Evolutionary conservation across 2,329 filamentous ascomycete species (phyloP), one percentile per base, ranked within the genome.

Genomic region (Venturia effusa): DNA sequence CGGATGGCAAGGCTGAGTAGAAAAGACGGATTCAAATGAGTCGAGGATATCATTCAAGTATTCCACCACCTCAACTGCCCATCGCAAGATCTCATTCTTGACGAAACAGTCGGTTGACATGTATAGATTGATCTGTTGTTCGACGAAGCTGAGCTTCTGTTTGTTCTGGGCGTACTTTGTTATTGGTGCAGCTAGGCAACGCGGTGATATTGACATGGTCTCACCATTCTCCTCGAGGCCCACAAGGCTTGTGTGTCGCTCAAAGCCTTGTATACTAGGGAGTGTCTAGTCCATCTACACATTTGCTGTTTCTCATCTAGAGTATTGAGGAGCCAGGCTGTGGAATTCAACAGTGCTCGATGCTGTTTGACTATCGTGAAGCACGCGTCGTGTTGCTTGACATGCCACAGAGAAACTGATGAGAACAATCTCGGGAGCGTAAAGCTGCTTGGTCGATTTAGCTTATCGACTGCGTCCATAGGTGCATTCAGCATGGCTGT

Each of bases 41-140:
- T 57, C 51, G 51, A 57, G 51, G 51, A 57, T 57, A 34, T 57
- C 51, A 19, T 57, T 57, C 51, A 57, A 34, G 15, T 57, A 57
- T 22, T 57, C 51, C 15, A 57, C 51, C 17, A 57, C 51, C 27
- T 57, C 51, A n/a, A 57, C 51, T 10, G 27, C 51, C n/a, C 51
- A 30, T n/a, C 51, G 51, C 27, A 57, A 34, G 19, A 57, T 30
- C 34, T 57, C 51, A 10, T 57, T 34, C 15, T n/a, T 57, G 15
- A 30, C 30, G 19, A 57, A 57, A 34, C 51, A 57, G 24, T 57
- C 51, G 17, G 51, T 57, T 19, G 27, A 8, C 17, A n/a, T 34
- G 15, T 57, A 57, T 17, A 57, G 27, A 34, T 30, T 57, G 6
- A 57, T 57, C 22, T 57, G 51, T 19, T 57, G 51, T 57, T 57